Evolutionary conservation across 352 stramenopile genomes (phyloP).

Genomic region (Pythium vanterpoolii): DNA sequence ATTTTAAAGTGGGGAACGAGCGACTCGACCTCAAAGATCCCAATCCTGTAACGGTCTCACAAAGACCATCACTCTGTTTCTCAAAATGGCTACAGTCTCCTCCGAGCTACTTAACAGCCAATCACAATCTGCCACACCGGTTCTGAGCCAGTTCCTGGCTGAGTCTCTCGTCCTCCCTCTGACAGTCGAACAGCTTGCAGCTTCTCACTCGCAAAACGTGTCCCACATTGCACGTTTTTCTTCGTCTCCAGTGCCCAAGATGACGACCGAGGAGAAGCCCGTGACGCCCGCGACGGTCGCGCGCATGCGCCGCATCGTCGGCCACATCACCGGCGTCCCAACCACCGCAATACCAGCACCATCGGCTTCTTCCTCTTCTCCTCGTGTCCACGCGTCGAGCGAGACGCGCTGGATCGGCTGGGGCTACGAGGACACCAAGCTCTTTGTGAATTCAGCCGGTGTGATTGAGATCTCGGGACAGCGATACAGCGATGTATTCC

Average conservation of each 20-base stretch:
- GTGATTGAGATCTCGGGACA: slow-evolving; percentile 57
- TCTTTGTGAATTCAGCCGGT: slow-evolving; percentile 56
- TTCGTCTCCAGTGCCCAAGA: not conserved
- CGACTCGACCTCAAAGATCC: no score
- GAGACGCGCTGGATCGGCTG: slow-evolving; percentile 71
- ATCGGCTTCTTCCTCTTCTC: not conserved
- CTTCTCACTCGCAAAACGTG: no score
- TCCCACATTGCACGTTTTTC: not conserved
- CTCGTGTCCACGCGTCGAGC: slow-evolving; percentile 12
- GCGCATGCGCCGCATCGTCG: slow-evolving; percentile 52
- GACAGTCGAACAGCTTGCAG: no score
- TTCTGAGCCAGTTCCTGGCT: not conserved
- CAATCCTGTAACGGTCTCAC: not conserved
- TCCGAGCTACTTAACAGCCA: not conserved
- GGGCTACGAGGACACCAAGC: slow-evolving; percentile 66
- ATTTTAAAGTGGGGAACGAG: not conserved
- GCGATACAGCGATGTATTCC: slow-evolving; percentile 66
- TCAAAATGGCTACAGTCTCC: slow-evolving; percentile 1
- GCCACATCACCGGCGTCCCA: slow-evolving; percentile 28
- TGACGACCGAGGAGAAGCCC: slow-evolving; percentile 8
- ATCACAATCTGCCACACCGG: not conserved
- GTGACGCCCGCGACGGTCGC: slow-evolving; percentile 29
- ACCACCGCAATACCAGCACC: not conserved
- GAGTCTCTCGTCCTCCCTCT: no score
- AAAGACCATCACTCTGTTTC: not conserved